Evolutionary conservation across 177 flowering plant species (phyloP).

Genomic region (Vitis hybrid): DNA sequence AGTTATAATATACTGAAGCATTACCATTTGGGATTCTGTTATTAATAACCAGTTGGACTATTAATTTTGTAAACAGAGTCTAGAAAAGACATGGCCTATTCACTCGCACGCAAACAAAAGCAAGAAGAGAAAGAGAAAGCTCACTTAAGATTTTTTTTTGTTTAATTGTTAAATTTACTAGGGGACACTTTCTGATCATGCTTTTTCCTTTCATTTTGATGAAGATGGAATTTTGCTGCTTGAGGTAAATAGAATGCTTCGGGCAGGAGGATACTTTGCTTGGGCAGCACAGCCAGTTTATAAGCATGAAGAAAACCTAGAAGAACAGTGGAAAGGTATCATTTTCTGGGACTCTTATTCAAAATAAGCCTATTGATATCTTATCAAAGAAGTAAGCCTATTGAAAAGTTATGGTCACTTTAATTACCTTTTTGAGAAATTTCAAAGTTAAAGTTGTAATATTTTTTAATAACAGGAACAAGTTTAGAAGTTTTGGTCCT

Average conservation of each 20-base stretch:
- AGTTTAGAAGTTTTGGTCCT: not conserved
- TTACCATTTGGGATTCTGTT: too few species aligned
- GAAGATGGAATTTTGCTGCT: constrained; percentile 94
- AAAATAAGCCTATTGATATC: too few species aligned
- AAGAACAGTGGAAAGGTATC: constrained; percentile 92
- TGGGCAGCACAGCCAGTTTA: constrained; percentile 99
- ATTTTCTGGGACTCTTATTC: not conserved
- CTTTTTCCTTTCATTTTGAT: constrained; percentile 15
- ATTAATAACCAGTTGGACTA: too few species aligned
- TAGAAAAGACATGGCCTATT: too few species aligned
- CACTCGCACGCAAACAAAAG: too few species aligned
- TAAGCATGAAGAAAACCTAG: constrained; percentile 76
- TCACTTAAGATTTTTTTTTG: too few species aligned
- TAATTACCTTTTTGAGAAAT: too few species aligned
- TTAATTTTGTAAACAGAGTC: too few species aligned
- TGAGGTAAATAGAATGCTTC: constrained; percentile 85
- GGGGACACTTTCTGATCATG: constrained; percentile 15
- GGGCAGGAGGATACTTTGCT: constrained; percentile 92
- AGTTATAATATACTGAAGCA: too few species aligned
- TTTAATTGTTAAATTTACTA: too few species aligned
- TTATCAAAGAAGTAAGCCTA: constrained; percentile 52
- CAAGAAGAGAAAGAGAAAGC: too few species aligned
- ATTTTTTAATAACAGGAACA: not conserved
- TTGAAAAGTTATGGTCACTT: constrained; percentile 75
- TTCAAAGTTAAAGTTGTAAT: too few species aligned